Percentiles rank a stretch among this genome's conserved stretches.
These are phyloP conservation scores for Hanseniaspora thailandica DNA, from an alignment of 805 yeast species.

Conservation along the genomic window DNA sequence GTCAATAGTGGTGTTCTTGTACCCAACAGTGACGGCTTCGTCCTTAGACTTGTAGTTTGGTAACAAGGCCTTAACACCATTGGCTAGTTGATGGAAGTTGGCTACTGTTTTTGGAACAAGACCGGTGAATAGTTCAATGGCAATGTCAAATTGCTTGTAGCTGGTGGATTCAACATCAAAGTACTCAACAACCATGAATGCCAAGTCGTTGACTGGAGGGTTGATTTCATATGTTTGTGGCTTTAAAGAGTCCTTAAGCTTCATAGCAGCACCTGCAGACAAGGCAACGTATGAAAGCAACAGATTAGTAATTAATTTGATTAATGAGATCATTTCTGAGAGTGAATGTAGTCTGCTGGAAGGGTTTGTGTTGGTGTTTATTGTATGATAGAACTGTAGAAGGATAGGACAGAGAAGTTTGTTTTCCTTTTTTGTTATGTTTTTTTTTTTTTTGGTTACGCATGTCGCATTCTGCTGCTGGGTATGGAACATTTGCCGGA, in stretches of 20 bases:
- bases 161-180: constrained; percentile 18
- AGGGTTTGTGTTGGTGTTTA: too few species aligned
- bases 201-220: constrained; percentile 27
- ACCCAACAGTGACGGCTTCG: constrained; percentile 29
- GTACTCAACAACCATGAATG: constrained; percentile 23
- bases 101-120: constrained; percentile 52
- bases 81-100: constrained; percentile 45
- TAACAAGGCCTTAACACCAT: constrained; percentile 31
- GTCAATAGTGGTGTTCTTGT: constrained; percentile 56
- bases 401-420: too few species aligned
- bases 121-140: constrained; percentile 54
- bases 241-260: neutral
- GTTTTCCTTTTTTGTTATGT: too few species aligned
- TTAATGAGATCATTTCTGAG: neutral
- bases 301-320: neutral
- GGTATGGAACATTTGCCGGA: too few species aligned
- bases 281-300: neutral
- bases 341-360: too few species aligned
- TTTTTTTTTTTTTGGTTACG: too few species aligned
- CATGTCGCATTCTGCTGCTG: too few species aligned
- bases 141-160: constrained; percentile 27
- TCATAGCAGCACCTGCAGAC: neutral
- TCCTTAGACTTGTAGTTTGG: constrained; percentile 23
- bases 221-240: constrained; percentile 23
- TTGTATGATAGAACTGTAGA: too few species aligned